phyloP scores from a whole-genome alignment of 2,329 filamentous ascomycete genomes.

The Epichloe bromicola region DNA sequence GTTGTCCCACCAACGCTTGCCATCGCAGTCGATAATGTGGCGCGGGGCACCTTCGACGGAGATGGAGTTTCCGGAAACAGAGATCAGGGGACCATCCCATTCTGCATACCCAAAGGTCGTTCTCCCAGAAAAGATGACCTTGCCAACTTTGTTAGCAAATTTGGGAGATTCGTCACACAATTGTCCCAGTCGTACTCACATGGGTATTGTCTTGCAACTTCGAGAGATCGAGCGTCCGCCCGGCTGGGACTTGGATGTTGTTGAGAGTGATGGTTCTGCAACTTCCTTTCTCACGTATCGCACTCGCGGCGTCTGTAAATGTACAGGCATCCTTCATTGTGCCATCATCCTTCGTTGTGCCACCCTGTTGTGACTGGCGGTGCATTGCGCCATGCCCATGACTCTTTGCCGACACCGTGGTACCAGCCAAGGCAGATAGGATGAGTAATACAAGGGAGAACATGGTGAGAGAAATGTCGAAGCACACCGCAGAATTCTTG shows the following conservation, averaged over 20 bases:
- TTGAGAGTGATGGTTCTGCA: neutral
- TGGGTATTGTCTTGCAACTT: neutral
- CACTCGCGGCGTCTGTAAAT: neutral
- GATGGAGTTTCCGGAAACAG: neutral
- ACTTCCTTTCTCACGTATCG: neutral
- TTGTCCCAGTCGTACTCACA: neutral
- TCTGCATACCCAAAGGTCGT: neutral
- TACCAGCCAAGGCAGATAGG: neutral
- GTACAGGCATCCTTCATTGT: neutral
- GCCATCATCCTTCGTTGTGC: too few relatives aligned
- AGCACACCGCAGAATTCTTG: neutral
- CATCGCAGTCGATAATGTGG: slow-evolving; percentile 40
- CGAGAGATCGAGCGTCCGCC: neutral
- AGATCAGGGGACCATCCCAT: neutral
- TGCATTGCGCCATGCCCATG: neutral
- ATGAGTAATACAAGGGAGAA: neutral
- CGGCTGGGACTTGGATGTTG: neutral
- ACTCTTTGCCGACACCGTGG: neutral
- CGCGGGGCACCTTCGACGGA: neutral
- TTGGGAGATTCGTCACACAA: neutral
- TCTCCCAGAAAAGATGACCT: neutral
- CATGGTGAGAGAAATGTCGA: neutral
- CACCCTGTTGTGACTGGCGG: too few relatives aligned
- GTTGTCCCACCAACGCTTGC: slow-evolving; percentile 47
- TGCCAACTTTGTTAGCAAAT: neutral